phyloP scores from a whole-genome alignment of 768 basidiomycete species.

The Rhizopogon vulgaris region DNA sequence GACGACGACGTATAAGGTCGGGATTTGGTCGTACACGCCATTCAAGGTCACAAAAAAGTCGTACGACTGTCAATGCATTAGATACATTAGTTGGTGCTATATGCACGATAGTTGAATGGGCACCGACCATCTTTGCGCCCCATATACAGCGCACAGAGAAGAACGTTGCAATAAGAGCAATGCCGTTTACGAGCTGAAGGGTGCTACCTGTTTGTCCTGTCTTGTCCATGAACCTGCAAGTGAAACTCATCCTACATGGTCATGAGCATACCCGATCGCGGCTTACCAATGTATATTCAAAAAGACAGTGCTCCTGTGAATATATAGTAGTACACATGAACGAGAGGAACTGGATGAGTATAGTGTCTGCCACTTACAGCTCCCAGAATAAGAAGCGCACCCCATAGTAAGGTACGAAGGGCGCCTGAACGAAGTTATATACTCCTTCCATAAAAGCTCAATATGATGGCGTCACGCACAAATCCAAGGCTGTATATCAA shows the following conservation, averaged over 20 bases:
- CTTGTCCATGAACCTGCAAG: constrained; percentile 68
- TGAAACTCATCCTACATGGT: not conserved
- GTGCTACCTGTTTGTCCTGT: constrained; percentile 61
- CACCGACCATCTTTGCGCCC: constrained; percentile 45
- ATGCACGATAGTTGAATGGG: not conserved
- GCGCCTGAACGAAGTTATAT: constrained; percentile 33
- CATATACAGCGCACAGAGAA: constrained; percentile 66
- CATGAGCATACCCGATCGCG: not conserved
- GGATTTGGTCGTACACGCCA: constrained; percentile 47
- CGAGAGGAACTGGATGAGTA: not conserved
- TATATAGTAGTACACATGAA: not conserved
- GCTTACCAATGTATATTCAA: constrained; percentile 81
- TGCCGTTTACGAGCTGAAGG: constrained; percentile 67
- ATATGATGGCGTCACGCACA: constrained; percentile 36
- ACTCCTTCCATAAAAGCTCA: not conserved
- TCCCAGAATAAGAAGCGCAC: constrained; percentile 82
- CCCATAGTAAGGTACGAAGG: constrained; percentile 78
- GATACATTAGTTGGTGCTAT: not conserved
- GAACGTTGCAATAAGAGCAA: constrained; percentile 61
- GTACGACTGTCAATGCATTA: constrained; percentile 42
- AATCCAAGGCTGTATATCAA: constrained; percentile 63
- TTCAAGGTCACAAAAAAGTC: constrained; percentile 59
- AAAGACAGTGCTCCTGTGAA: constrained; percentile 70
- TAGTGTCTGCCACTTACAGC: constrained; percentile 35
- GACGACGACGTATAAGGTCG: constrained; percentile 41